Conservation (phyloP, 345 rosid genomes). For the Carallia pectinifolia region DNA sequence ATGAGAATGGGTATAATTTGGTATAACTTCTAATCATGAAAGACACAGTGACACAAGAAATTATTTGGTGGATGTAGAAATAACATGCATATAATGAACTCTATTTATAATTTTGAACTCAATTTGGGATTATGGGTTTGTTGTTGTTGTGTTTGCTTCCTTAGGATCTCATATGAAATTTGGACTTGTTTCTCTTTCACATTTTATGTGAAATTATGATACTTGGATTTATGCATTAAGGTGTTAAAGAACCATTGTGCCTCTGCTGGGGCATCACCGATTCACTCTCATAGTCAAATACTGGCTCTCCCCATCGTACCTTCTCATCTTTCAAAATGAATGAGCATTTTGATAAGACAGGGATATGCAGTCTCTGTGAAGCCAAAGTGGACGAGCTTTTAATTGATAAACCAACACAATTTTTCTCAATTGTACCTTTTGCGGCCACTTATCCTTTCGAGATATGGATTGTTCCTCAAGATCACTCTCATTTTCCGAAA, state of each 20-base stretch:
- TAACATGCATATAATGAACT: too few species aligned
- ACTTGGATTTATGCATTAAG: constrained; percentile 34
- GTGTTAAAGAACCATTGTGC: constrained; percentile 93
- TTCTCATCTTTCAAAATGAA: constrained; percentile 58
- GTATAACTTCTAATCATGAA: too few species aligned
- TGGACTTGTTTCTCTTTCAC: neutral
- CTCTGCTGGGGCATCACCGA: constrained; percentile 93
- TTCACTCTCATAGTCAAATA: constrained; percentile 89
- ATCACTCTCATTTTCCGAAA: constrained; percentile 70
- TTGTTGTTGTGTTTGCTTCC: too few species aligned
- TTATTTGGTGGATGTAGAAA: too few species aligned
- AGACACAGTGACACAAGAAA: too few species aligned
- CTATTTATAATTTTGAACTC: too few species aligned
- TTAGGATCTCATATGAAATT: neutral
- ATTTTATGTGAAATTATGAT: neutral
- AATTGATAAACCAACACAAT: constrained; percentile 57
- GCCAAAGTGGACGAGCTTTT: constrained; percentile 44
- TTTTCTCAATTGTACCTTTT: constrained; percentile 61
- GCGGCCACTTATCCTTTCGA: constrained; percentile 73
- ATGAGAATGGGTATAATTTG: too few species aligned
- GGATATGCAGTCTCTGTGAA: constrained; percentile 75
- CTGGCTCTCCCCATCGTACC: constrained; percentile 81
- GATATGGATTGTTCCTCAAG: constrained; percentile 76
- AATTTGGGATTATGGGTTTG: too few species aligned
- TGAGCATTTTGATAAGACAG: constrained; percentile 53